Conservation (phyloP, 371 early-diverging fungal genomes). For the Actinomortierella ambigua region DNA sequence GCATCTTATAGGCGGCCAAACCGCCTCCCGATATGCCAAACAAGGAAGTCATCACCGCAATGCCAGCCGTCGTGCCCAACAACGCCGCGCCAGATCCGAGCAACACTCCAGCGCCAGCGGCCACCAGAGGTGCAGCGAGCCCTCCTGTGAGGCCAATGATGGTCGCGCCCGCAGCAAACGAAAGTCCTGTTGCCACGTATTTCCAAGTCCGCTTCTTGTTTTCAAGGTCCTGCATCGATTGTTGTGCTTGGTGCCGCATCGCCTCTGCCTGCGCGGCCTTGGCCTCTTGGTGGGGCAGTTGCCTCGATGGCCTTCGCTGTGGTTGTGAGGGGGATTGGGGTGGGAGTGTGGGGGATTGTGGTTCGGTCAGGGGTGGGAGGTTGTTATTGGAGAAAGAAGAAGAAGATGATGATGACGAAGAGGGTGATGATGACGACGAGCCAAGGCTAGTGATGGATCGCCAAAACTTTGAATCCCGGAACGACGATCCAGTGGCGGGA, state of each 20-base stretch:
- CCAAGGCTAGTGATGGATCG: no score
- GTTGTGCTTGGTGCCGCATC: slow-evolving; percentile 48
- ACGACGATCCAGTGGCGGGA: no score
- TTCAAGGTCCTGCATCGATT: slow-evolving; percentile 55
- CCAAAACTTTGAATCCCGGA: no score
- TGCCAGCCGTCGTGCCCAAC: slow-evolving; percentile 66
- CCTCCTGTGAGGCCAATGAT: slow-evolving; percentile 74
- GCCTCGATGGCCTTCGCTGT: no score
- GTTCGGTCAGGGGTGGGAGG: no score
- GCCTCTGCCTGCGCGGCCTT: slow-evolving; percentile 25
- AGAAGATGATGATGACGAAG: no score
- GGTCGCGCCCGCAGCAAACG: slow-evolving; percentile 67
- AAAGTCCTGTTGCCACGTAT: slow-evolving; percentile 63
- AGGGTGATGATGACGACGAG: no score
- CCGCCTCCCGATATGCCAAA: slow-evolving; percentile 72
- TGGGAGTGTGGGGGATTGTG: no score
- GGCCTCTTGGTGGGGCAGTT: not conserved
- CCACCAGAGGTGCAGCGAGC: slow-evolving; percentile 68
- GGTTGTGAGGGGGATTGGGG: no score
- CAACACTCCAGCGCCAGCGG: slow-evolving; percentile 55
- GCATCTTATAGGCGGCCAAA: slow-evolving; percentile 50
- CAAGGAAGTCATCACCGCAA: slow-evolving; percentile 64
- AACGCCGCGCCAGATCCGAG: slow-evolving; percentile 61
- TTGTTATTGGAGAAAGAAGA: no score
- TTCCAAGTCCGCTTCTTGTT: slow-evolving; percentile 55